These are phyloP conservation scores for Geranomyces michiganensis DNA, from an alignment of 192 early-diverging fungal species.

Conservation along the genomic window DNA sequence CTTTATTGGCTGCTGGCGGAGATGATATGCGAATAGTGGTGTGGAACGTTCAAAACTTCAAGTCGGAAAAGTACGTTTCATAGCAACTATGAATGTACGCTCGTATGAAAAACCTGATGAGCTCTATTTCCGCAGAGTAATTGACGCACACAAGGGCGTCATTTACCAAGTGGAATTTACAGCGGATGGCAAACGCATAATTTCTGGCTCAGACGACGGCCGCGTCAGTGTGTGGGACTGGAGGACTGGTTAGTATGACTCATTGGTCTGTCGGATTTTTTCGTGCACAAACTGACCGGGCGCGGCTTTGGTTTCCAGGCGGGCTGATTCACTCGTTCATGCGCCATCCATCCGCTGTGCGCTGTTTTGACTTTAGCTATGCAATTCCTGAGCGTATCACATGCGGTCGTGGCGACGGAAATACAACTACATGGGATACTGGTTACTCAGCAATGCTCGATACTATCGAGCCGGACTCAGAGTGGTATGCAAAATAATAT, in stretches of 20 bases:
- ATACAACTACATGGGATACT: constrained; percentile 51
- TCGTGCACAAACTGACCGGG: not conserved
- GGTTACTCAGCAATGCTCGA: constrained; percentile 37
- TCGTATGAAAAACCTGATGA: not conserved
- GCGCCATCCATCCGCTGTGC: constrained; percentile 51
- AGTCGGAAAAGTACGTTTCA: constrained; percentile 47
- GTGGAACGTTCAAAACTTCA: constrained; percentile 49
- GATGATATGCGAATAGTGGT: constrained; percentile 54
- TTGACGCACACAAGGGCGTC: constrained; percentile 53
- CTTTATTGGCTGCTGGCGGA: constrained; percentile 41
- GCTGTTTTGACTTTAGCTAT: constrained; percentile 48
- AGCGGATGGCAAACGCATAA: constrained; percentile 41
- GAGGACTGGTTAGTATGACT: constrained; percentile 41
- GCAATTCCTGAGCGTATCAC: constrained; percentile 43
- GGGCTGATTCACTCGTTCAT: constrained; percentile 38
- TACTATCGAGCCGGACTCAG: constrained; percentile 53
- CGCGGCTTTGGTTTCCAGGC: constrained; percentile 27
- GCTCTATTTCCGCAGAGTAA: constrained; percentile 34
- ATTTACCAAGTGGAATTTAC: constrained; percentile 56
- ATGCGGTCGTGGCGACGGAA: constrained; percentile 53
- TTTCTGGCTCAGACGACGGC: constrained; percentile 57
- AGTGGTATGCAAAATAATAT: constrained; percentile 36
- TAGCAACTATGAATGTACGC: not conserved
- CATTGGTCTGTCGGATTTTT: not conserved
- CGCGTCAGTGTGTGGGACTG: constrained; percentile 57